Percentiles rank a stretch among this genome's conserved stretches.
Conservation (phyloP, 345 rosid species). For the Turritis glabra region DNA sequence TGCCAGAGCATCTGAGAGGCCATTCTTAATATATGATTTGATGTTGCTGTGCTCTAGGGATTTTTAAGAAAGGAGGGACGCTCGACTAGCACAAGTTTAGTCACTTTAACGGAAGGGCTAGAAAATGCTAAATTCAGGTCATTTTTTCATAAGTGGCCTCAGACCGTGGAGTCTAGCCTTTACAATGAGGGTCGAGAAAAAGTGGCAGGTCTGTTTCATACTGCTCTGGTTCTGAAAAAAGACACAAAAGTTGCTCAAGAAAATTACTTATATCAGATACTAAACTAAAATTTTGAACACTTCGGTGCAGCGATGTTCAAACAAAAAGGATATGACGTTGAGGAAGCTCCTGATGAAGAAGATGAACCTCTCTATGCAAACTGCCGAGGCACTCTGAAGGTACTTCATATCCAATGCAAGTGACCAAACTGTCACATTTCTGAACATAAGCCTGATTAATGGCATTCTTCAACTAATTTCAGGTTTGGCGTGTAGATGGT, state of each 20-base stretch:
- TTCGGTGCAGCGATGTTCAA: conserved; percentile 67
- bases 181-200: conserved; percentile 87
- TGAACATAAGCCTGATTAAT: conserved; percentile 18
- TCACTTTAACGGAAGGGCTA: conserved; percentile 74
- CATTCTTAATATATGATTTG: conserved; percentile 22
- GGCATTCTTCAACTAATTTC: conserved; percentile 25
- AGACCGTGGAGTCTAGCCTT: conserved; percentile 52
- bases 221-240: background rate
- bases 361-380: conserved; percentile 45
- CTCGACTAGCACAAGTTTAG: conserved; percentile 53
- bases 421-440: conserved; percentile 6
- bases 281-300: conserved; percentile 19
- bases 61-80: conserved; percentile 64
- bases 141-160: conserved; percentile 71
- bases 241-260: background rate
- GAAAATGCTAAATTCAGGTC: conserved; percentile 71
- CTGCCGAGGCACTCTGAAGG: conserved; percentile 63
- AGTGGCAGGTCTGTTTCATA: conserved; percentile 69
- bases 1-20: conserved; percentile 10
- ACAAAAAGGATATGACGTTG: conserved; percentile 71
- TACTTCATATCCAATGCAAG: too few species aligned
- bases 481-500: conserved; percentile 80
- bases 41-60: conserved; percentile 42
- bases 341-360: conserved; percentile 76
- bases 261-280: conserved; percentile 5